These are phyloP conservation scores for Sporisorium exsertum DNA, from an alignment of 1,284 basidiomycete genomes.

Conservation along the genomic window DNA sequence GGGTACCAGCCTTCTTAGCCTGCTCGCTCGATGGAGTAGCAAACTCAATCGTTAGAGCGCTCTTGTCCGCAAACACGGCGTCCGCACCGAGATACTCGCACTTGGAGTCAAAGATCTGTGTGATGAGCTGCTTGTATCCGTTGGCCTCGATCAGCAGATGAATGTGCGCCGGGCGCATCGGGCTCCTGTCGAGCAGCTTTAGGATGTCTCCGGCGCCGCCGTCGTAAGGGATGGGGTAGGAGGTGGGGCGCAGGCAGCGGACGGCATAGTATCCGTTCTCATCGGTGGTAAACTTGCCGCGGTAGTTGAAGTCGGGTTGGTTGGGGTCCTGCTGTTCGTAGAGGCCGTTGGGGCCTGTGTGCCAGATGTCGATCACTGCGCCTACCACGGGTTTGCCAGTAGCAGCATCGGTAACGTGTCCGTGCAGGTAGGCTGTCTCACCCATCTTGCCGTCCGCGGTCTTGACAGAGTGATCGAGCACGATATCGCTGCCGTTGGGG, in stretches of 20 bases:
- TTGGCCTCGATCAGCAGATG: constrained; percentile 54
- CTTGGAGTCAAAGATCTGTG: constrained; percentile 68
- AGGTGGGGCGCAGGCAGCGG: constrained; percentile 67
- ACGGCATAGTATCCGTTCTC: constrained; percentile 65
- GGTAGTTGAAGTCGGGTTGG: constrained; percentile 69
- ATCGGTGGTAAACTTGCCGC: constrained; percentile 68
- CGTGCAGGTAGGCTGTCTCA: constrained; percentile 65
- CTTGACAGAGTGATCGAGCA: constrained; percentile 58
- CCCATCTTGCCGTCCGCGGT: constrained; percentile 61
- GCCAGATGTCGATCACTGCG: constrained; percentile 70
- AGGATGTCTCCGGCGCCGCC: constrained; percentile 68
- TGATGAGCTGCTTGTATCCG: constrained; percentile 35
- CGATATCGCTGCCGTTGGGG: constrained; percentile 60
- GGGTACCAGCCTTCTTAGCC: constrained; percentile 23
- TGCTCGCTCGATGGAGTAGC: constrained; percentile 34
- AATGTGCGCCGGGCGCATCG: constrained; percentile 70
- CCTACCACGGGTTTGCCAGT: constrained; percentile 68
- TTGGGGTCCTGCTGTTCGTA: constrained; percentile 70
- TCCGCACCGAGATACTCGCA: constrained; percentile 70
- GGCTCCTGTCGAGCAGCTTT: constrained; percentile 69
- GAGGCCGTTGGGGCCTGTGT: constrained; percentile 69
- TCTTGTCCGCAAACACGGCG: constrained; percentile 71
- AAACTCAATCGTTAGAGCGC: constrained; percentile 67
- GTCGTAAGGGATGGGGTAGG: constrained; percentile 71
- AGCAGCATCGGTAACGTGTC: constrained; percentile 59